phyloP scores from a whole-genome alignment of 2,329 filamentous ascomycete genomes.

The Penicillium sp. region DNA sequence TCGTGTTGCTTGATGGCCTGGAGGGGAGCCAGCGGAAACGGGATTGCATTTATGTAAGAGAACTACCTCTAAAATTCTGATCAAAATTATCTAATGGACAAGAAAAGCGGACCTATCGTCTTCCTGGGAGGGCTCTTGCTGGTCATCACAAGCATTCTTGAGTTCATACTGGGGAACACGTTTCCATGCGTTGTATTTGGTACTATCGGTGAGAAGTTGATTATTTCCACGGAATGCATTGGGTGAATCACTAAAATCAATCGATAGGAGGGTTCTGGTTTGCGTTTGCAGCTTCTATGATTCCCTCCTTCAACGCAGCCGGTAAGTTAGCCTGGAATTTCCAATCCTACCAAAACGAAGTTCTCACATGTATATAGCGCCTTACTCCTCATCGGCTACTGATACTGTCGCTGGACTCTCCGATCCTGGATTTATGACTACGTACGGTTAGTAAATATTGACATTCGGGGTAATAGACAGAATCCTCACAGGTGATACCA shows the following conservation, averaged over 20 bases:
- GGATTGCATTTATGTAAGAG: constrained; percentile 30
- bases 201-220: constrained; percentile 48
- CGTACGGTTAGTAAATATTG: constrained; percentile 22
- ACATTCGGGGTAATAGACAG: background rate
- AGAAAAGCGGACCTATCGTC: constrained; percentile 51
- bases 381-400: constrained; percentile 30
- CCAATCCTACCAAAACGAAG: constrained; percentile 43
- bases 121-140: constrained; percentile 61
- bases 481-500: background rate
- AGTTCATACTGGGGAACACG: constrained; percentile 63
- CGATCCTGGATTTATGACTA: constrained; percentile 28
- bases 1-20: constrained; percentile 34
- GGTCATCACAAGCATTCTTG: constrained; percentile 57
- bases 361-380: constrained; percentile 17
- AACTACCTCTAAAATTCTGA: no score
- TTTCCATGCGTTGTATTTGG: constrained; percentile 64
- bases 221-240: background rate
- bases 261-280: constrained; percentile 57
- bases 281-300: constrained; percentile 59
- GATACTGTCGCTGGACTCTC: constrained; percentile 30
- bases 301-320: constrained; percentile 58
- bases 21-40: constrained; percentile 30
- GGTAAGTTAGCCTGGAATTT: constrained; percentile 52
- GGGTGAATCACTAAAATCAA: constrained; percentile 1
- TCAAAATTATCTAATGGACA: background rate